These are phyloP conservation scores for Botryosphaeria dothidea DNA, from an alignment of 2,329 filamentous ascomycete genomes.

Conservation along the genomic window DNA sequence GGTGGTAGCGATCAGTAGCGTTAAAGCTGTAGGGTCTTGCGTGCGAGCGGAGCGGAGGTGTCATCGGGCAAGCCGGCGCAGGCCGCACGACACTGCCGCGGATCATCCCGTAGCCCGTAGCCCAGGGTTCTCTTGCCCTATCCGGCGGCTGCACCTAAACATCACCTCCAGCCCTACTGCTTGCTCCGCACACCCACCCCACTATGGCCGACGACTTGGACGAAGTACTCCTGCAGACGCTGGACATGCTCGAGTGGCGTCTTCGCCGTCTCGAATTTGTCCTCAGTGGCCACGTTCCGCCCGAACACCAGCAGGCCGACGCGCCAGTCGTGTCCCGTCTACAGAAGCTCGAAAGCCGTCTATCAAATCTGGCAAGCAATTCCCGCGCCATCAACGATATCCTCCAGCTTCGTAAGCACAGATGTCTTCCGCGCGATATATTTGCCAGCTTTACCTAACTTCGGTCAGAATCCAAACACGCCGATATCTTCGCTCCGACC, in stretches of 20 bases:
- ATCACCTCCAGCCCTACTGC: neutral
- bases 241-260: constrained; percentile 46
- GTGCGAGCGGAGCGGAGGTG: constrained; percentile 19
- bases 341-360: constrained; percentile 36
- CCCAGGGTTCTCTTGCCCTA: constrained; percentile 12
- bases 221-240: constrained; percentile 43
- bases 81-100: neutral
- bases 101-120: constrained; percentile 1
- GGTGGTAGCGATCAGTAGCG: neutral
- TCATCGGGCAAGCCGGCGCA: constrained; percentile 4
- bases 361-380: constrained; percentile 41
- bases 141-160: constrained; percentile 9
- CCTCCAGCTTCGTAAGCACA: constrained; percentile 37
- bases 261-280: constrained; percentile 46
- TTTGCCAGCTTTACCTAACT: neutral
- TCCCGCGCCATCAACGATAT: constrained; percentile 42
- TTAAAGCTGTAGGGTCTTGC: constrained; percentile 1
- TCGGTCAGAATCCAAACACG: constrained; percentile 40
- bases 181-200: neutral
- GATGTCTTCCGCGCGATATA: neutral
- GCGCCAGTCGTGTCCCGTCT: constrained; percentile 35
- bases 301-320: constrained; percentile 28
- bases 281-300: constrained; percentile 37
- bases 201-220: constrained; percentile 35
- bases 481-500: constrained; percentile 36